A percentile compares a stretch with the other conserved stretches of the same genome.
phyloP scores from a whole-genome alignment of 495 filamentous ascomycete genomes.

The Aspergillus hancockii region DNA sequence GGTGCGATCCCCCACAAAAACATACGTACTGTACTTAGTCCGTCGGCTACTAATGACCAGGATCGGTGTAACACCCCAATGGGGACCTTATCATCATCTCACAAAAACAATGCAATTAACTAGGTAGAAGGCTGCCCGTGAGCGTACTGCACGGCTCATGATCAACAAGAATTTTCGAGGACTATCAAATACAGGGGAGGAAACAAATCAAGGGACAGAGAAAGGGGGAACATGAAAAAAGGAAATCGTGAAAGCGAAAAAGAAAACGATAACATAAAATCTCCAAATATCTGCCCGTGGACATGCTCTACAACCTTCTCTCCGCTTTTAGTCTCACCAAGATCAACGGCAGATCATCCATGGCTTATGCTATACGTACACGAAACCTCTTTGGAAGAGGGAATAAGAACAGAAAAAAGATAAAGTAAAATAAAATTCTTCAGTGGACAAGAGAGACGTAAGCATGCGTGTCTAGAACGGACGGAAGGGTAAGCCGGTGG shows the following conservation, averaged over 20 bases:
- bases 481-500: constrained; percentile 63
- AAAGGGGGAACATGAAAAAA: constrained; percentile 20
- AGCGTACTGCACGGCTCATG: constrained; percentile 4
- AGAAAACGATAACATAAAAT: constrained; percentile 20
- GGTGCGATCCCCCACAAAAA: background rate
- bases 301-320: constrained; percentile 9
- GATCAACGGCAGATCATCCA: constrained; percentile 26
- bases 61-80: background rate
- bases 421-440: constrained; percentile 16
- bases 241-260: constrained; percentile 15
- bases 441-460: constrained; percentile 11
- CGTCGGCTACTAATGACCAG: background rate
- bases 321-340: constrained; percentile 4
- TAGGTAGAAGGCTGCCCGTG: constrained; percentile 19
- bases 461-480: constrained; percentile 49
- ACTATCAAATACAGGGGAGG: constrained; percentile 32
- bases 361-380: constrained; percentile 46
- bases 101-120: constrained; percentile 17
- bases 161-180: constrained; percentile 11
- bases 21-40: background rate
- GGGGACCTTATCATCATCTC: background rate
- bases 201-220: constrained; percentile 23
- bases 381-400: constrained; percentile 17
- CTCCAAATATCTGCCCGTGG: constrained; percentile 19
- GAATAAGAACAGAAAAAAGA: constrained; percentile 10